phyloP scores from a whole-genome alignment of 2,329 filamentous ascomycete species.

The Gliomastix tumulicola region DNA sequence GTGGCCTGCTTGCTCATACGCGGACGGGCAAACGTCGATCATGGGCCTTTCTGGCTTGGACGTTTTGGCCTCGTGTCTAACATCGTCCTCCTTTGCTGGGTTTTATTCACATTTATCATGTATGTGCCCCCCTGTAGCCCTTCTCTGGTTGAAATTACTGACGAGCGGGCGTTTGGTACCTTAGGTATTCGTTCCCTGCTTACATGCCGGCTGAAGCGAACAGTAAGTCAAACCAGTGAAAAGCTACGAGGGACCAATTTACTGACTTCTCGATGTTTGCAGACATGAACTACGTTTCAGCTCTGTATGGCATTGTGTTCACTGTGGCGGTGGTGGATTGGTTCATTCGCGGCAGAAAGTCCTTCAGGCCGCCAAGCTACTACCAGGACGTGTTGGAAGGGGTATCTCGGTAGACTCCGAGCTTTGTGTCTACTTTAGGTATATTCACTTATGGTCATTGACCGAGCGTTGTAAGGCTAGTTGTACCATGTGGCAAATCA shows the following conservation, averaged over 20 bases:
- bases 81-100: constrained; percentile 14
- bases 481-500: no score
- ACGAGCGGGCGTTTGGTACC: no score
- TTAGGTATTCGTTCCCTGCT: neutral
- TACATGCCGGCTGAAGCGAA: neutral
- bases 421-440: no score
- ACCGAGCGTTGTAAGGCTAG: no score
- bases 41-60: constrained; percentile 17
- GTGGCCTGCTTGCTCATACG: constrained; percentile 12
- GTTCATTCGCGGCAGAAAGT: neutral
- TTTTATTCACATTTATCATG: neutral
- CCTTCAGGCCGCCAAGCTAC: neutral
- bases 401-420: no score
- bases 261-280: no score
- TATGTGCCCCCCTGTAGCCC: neutral
- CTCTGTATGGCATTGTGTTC: neutral
- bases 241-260: no score
- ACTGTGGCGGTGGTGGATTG: neutral
- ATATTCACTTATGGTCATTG: no score
- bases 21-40: constrained; percentile 14
- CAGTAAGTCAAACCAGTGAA: no score
- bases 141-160: no score
- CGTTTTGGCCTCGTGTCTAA: constrained; percentile 14
- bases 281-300: neutral
- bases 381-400: neutral